Percentiles rank a stretch among this genome's conserved stretches.
phyloP scores from a whole-genome alignment of 1,284 basidiomycete species.

The Peniophora sp. region DNA sequence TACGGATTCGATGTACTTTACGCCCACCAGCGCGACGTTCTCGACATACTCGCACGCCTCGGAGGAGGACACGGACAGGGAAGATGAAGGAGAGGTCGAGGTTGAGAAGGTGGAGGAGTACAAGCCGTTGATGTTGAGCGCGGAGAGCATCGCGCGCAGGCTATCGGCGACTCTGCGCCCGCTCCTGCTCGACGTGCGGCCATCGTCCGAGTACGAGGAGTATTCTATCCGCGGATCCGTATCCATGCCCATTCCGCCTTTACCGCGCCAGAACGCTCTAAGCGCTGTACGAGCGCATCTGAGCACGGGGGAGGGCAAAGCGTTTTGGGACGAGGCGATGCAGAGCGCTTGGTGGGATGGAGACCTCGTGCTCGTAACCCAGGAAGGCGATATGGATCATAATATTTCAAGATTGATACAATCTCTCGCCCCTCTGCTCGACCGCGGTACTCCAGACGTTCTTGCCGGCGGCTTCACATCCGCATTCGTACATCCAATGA shows the following conservation, averaged over 20 bases:
- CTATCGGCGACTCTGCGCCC: constrained; percentile 46
- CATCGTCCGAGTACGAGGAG: constrained; percentile 53
- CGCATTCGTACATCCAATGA: constrained; percentile 45
- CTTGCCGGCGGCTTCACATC: constrained; percentile 61
- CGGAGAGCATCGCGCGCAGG: constrained; percentile 40
- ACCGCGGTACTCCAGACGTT: constrained; percentile 48
- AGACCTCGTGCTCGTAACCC: constrained; percentile 52
- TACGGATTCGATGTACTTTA: constrained; percentile 49
- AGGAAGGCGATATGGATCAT: constrained; percentile 65
- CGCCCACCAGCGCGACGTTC: constrained; percentile 37
- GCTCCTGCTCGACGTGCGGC: constrained; percentile 74
- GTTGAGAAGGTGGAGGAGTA: constrained; percentile 15
- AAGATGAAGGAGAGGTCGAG: constrained; percentile 13
- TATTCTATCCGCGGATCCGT: constrained; percentile 62
- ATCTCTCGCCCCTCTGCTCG: constrained; percentile 47
- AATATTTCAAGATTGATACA: constrained; percentile 62
- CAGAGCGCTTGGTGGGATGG: constrained; percentile 56
- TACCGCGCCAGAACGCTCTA: constrained; percentile 80
- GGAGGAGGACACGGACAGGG: constrained; percentile 15
- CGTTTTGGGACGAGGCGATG: constrained; percentile 57
- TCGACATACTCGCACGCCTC: constrained; percentile 20
- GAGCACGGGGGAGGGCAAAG: constrained; percentile 64
- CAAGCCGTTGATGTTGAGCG: constrained; percentile 32
- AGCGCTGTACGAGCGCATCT: constrained; percentile 69
- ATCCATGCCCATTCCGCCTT: constrained; percentile 77